These are phyloP conservation scores for Aspergillus heteromorphus DNA, from an alignment of 495 filamentous ascomycete species.

Conservation along the genomic window DNA sequence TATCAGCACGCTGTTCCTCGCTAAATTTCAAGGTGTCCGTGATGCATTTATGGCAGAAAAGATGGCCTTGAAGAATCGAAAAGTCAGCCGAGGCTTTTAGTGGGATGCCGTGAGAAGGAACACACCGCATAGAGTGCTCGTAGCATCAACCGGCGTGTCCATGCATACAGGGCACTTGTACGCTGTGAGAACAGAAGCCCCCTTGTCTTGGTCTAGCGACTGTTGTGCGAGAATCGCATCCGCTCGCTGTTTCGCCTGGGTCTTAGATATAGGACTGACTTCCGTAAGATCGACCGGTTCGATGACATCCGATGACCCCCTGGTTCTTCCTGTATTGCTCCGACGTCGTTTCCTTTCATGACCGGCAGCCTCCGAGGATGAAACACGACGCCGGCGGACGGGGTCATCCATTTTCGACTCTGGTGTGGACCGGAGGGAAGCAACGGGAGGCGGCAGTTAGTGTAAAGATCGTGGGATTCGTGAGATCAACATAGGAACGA, in stretches of 20 bases:
- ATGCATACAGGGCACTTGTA: slow-evolving; percentile 81
- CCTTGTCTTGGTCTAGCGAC: slow-evolving; percentile 38
- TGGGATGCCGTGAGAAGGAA: slow-evolving; percentile 8
- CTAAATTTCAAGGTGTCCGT: slow-evolving; percentile 64
- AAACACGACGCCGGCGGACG: not conserved
- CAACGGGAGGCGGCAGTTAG: not conserved
- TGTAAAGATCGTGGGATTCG: not conserved
- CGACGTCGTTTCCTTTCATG: slow-evolving; percentile 25
- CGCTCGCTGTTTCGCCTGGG: slow-evolving; percentile 45
- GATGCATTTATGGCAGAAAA: slow-evolving; percentile 81
- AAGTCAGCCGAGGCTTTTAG: not conserved
- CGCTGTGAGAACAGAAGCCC: slow-evolving; percentile 46
- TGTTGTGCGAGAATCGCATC: slow-evolving; percentile 47
- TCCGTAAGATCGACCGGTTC: slow-evolving; percentile 61
- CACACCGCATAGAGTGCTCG: slow-evolving; percentile 80
- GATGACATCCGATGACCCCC: not conserved
- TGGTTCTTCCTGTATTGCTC: slow-evolving; percentile 12
- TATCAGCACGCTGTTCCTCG: slow-evolving; percentile 36
- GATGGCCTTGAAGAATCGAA: slow-evolving; percentile 63
- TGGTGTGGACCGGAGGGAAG: not conserved
- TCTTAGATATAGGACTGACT: slow-evolving; percentile 38
- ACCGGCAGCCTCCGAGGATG: slow-evolving; percentile 3
- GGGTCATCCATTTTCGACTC: not conserved
- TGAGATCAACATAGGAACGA: not conserved
- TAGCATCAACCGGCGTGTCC: slow-evolving; percentile 67